phyloP scores from a whole-genome alignment of 306 rosid genomes.

The Vigna nakashimae region DNA sequence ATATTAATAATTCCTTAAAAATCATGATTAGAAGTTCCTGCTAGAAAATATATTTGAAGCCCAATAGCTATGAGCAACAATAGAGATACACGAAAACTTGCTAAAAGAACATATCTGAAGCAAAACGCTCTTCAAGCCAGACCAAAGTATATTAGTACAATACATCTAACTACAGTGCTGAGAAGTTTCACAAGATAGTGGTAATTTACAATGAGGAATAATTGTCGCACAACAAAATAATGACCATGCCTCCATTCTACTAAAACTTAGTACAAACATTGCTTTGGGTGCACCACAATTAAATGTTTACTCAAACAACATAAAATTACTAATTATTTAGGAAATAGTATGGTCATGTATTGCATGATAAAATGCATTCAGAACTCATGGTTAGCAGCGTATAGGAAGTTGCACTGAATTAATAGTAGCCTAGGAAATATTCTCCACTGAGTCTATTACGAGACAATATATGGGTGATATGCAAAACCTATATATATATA shows the following conservation, averaged over 20 bases:
- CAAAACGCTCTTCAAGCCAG: conserved; percentile 22
- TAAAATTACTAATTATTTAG: not conserved
- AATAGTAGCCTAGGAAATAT: no score
- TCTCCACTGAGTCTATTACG: not conserved
- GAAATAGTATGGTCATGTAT: not conserved
- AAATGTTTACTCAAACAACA: not conserved
- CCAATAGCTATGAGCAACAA: not conserved
- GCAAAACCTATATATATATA: not conserved
- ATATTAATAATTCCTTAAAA: not conserved
- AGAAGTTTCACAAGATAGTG: not conserved
- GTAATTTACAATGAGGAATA: not conserved
- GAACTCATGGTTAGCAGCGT: not conserved
- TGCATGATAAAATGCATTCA: not conserved
- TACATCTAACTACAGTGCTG: conserved; percentile 18
- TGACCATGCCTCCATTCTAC: not conserved
- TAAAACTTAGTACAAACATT: not conserved
- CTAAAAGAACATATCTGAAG: conserved; percentile 3
- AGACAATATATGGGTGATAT: not conserved
- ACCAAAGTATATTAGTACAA: not conserved
- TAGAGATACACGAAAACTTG: not conserved
- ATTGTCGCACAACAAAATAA: not conserved
- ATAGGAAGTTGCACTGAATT: no score
- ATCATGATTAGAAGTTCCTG: not conserved
- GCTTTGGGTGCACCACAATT: not conserved
- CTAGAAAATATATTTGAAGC: conserved; percentile 15